Evolutionary conservation across 306 rosid species (phyloP), one percentile per base, ranked within the genome.

Genomic region (Abrus pulchellus): DNA sequence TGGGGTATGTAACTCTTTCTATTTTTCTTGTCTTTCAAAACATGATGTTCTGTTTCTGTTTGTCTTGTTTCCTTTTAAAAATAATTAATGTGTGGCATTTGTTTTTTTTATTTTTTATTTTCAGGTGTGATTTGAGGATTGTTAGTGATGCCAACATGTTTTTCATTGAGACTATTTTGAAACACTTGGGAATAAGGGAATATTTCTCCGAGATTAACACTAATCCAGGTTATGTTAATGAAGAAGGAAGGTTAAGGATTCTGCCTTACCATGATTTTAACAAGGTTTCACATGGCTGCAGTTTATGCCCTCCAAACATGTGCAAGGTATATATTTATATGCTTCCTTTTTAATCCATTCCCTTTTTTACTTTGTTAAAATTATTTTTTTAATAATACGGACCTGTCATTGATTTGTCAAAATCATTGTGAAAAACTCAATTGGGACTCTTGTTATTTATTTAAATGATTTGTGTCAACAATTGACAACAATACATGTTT

Each of bases 121-220:
- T 5, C 81, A 92, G 94, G 74, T 94, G 98, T 83, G 97, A 92
- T 10, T 70, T 94, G 89, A 92, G 92, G 91, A 78, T 92, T 80
- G 90, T 92, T 36, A 92, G 97, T 7, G 97, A 94, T 57, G 98
- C 98, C 0, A 94, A 94, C 78, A 3, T 76, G 74, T 90, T 92
- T 45, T 94, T 89, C 80, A 92, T 94, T 28, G 94, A 90, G 72
- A 80, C 90, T 14, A 83, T 94, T 52, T 70, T 92, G 94, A 79
- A 87, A 85, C 93, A 94, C 62, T 85, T 88, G 7, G 94, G 90
- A 38, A 55, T 94, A 44, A 85, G 78, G 64, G 90, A 90, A 7
- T 94, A 64, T 60, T 92, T 94, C 49, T 81, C 96, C 1, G 93
- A 90, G 80, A 87, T 94, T 69, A 88, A 92, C 82, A 90, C 97